phyloP scores from a whole-genome alignment of 2,329 filamentous ascomycete genomes.

The Diaporthe amygdali region DNA sequence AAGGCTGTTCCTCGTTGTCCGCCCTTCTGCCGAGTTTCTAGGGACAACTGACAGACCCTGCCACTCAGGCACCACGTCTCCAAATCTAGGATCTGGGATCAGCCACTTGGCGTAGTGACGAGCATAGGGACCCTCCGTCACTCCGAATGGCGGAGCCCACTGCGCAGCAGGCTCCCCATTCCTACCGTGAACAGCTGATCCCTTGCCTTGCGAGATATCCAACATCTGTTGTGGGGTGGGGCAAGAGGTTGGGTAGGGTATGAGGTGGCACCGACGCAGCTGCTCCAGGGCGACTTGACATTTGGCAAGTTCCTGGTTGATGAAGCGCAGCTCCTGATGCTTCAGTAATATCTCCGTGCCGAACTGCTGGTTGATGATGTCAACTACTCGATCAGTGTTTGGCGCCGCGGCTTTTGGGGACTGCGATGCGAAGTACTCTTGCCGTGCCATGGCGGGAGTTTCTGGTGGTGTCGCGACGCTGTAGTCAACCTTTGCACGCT shows the following conservation, averaged over 20 bases:
- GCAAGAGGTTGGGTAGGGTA: slow-evolving; percentile 81
- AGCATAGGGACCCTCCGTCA: slow-evolving; percentile 89
- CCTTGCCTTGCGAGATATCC: slow-evolving; percentile 76
- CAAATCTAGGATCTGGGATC: slow-evolving; percentile 85
- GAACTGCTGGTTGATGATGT: slow-evolving; percentile 78
- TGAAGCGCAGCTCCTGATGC: slow-evolving; percentile 90
- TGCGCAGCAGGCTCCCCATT: slow-evolving; percentile 70
- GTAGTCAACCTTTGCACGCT: slow-evolving; percentile 48
- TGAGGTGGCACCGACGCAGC: slow-evolving; percentile 87
- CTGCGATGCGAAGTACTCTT: slow-evolving; percentile 28
- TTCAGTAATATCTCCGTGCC: slow-evolving; percentile 91
- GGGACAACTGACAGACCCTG: slow-evolving; percentile 46
- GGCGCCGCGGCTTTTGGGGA: slow-evolving; percentile 40
- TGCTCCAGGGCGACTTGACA: slow-evolving; percentile 94
- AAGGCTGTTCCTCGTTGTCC: slow-evolving; percentile 79
- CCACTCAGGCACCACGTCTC: slow-evolving; percentile 63
- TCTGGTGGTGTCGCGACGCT: slow-evolving; percentile 34
- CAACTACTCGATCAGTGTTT: slow-evolving; percentile 22
- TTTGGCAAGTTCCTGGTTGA: slow-evolving; percentile 95
- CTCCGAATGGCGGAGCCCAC: slow-evolving; percentile 88
- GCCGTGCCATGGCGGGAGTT: slow-evolving; percentile 28
- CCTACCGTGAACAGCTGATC: slow-evolving; percentile 68
- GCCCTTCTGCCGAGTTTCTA: slow-evolving; percentile 66
- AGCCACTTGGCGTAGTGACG: slow-evolving; percentile 97
- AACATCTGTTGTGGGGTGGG: slow-evolving; percentile 71